Evolutionary conservation across 306 rosid species (phyloP), one percentile per base, ranked within the genome.

Genomic region (Hylodesmum podocarpum): DNA sequence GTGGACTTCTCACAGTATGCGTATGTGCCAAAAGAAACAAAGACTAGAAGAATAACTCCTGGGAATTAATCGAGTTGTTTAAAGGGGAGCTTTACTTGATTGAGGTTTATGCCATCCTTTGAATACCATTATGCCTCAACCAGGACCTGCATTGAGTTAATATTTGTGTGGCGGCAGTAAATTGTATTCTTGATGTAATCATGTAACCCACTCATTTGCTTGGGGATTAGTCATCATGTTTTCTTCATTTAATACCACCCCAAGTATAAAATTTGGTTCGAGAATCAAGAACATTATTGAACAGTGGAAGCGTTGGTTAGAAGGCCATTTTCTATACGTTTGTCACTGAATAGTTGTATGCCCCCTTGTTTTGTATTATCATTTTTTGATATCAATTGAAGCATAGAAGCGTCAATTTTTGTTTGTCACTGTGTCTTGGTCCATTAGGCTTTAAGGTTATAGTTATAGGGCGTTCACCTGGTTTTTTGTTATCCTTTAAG

Each of bases 1-100:
- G 72, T 8, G 62, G 91, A 90, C 86, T 78, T 92, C 5, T 82
- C 62, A 65, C 87, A 87, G 55, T 92, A 73, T 77, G 93, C 84
- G 5, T 92, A 80, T 44, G 81, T 61, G 80, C 88, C 16, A 81
- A 86, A 71, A 57, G 46, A 84, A 73, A 25, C 79, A 67, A 84
- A 88, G 85, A 84, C 54, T 65, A 62, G 87, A 47, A 61, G 69
- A 58, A 22, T 22, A 63, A 71, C 85, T 79, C 76, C 58, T 47
- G 66, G 81, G 40, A 68, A 58, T 78, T 81, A 75, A 65, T 61
- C 65, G 50, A 78, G 70, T 66, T 39, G 72, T 29, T 78, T 43
- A 34, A 34, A 39, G 75, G 73, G 24, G 78, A 63, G 34, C 62
- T 66, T 43, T 39, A 33, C 34, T 65, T 47, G 75, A 49, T 73